These are phyloP conservation scores for Talaromyces piceae DNA, from an alignment of 2,329 filamentous ascomycete species.

Conservation along the genomic window DNA sequence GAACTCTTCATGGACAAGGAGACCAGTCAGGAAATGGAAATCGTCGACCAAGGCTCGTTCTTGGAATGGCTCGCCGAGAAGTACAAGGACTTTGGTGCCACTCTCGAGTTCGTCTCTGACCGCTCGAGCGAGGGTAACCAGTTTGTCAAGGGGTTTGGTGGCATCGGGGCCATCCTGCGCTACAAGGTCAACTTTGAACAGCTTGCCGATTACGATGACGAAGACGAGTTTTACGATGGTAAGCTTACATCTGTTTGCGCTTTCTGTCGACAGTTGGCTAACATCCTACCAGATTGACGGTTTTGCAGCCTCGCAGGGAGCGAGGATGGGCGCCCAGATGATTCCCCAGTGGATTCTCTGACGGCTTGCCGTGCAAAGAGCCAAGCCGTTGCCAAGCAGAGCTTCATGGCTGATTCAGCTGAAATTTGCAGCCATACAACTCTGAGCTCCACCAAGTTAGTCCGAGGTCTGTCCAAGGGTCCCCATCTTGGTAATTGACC, in stretches of 20 bases:
- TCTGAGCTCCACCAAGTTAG: constrained; percentile 30
- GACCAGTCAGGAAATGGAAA: constrained; percentile 95
- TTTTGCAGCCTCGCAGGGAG: constrained; percentile 74
- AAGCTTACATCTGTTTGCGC: constrained; percentile 14
- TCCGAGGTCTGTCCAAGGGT: constrained; percentile 25
- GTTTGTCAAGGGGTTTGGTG: constrained; percentile 99
- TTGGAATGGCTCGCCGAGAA: constrained; percentile 99
- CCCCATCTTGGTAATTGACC: neutral
- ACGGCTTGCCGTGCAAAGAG: constrained; percentile 44
- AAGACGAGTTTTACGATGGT: constrained; percentile 87
- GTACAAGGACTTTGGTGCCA: constrained; percentile 95
- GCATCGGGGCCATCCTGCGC: constrained; percentile 90
- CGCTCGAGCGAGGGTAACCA: constrained; percentile 97
- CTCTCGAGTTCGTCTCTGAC: constrained; percentile 94
- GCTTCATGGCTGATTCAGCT: constrained; percentile 26
- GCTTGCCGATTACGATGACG: constrained; percentile 81
- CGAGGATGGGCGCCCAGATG: constrained; percentile 73
- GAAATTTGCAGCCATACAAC: constrained; percentile 22
- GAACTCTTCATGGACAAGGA: constrained; percentile 90
- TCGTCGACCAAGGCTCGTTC: constrained; percentile 79
- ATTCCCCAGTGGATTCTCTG: constrained; percentile 45
- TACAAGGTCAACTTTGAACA: constrained; percentile 99
- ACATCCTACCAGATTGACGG: constrained; percentile 63
- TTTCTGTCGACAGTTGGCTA: constrained; percentile 8
- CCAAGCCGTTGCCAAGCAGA: constrained; percentile 27